phyloP scores from a whole-genome alignment of 257 asterid genomes.

The Nicotiana undulata region DNA sequence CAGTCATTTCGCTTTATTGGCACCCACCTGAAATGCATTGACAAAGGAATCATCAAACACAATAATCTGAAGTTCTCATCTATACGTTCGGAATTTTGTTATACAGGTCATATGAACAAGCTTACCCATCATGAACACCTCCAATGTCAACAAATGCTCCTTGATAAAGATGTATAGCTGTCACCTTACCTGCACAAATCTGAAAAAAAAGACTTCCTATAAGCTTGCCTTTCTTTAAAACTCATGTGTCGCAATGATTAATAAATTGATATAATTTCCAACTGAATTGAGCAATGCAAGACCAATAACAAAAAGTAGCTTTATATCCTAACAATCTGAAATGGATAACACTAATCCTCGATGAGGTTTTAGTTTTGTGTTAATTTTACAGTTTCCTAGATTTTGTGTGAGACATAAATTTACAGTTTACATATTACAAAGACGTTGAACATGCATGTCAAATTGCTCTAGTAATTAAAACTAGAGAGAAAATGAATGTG shows the following conservation, averaged over 20 bases:
- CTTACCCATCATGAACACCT: constrained; percentile 93
- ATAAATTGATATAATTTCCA: not conserved
- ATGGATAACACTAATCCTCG: not conserved
- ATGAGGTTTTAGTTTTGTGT: not conserved
- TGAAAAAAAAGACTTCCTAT: constrained; percentile 21
- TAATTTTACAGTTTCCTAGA: not conserved
- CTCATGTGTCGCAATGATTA: not conserved
- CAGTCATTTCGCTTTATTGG: constrained; percentile 96
- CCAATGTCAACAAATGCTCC: constrained; percentile 99
- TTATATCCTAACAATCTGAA: not conserved
- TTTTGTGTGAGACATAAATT: not conserved
- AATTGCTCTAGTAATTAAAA: not conserved
- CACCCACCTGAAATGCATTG: constrained; percentile 63
- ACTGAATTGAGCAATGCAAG: not conserved
- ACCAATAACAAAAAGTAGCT: not conserved
- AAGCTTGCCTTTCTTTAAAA: constrained; percentile 2
- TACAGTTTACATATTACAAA: not conserved
- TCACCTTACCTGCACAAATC: constrained; percentile 93
- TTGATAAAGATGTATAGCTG: constrained; percentile 88
- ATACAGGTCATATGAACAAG: constrained; percentile 8
- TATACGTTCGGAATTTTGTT: not conserved
- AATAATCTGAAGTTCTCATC: not conserved
- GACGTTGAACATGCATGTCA: not conserved
- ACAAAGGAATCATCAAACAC: not conserved
- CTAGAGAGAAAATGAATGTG: not conserved